These are phyloP conservation scores for Fomitopsis betulina DNA, from an alignment of 1,284 basidiomycete species.

Conservation along the genomic window DNA sequence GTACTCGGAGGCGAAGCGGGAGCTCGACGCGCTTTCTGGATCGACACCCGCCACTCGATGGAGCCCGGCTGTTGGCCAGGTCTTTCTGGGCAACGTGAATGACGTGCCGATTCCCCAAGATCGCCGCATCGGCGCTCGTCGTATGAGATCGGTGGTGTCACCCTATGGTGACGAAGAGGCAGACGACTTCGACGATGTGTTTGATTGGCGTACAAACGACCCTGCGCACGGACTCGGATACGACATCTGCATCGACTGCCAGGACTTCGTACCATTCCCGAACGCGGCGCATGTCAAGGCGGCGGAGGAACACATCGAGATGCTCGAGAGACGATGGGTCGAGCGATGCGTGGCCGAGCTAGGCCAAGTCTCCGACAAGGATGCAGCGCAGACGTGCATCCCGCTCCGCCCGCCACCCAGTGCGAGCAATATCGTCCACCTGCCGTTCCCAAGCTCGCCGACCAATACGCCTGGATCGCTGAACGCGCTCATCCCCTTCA, in stretches of 20 bases:
- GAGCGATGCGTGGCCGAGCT: slow-evolving; percentile 32
- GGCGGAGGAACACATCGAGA: slow-evolving; percentile 66
- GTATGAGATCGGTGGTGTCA: slow-evolving; percentile 8
- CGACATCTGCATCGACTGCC: slow-evolving; percentile 84
- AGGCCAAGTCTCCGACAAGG: slow-evolving; percentile 23
- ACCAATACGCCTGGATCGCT: slow-evolving; percentile 42
- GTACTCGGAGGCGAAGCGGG: slow-evolving; percentile 7
- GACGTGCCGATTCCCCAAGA: slow-evolving; percentile 58
- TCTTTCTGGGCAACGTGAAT: slow-evolving; percentile 74
- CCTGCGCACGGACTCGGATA: slow-evolving; percentile 60
- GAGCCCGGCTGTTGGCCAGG: slow-evolving; percentile 54
- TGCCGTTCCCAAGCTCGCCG: slow-evolving; percentile 69
- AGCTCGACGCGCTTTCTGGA: slow-evolving; percentile 21
- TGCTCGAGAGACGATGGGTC: slow-evolving; percentile 59
- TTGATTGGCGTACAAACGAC: slow-evolving; percentile 55
- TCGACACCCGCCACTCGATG: slow-evolving; percentile 40
- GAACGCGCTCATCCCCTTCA: slow-evolving; percentile 49
- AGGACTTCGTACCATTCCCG: slow-evolving; percentile 72
- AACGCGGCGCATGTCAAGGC: slow-evolving; percentile 54
- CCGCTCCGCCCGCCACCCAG: slow-evolving; percentile 64
- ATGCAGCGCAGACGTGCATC: slow-evolving; percentile 31
- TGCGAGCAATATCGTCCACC: slow-evolving; percentile 66
- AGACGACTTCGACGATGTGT: slow-evolving; percentile 38
- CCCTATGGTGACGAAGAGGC: slow-evolving; percentile 14
- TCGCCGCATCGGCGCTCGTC: slow-evolving; percentile 22